Conservation (phyloP, 2,329 filamentous ascomycete species). For the Ilyonectria destructans region DNA sequence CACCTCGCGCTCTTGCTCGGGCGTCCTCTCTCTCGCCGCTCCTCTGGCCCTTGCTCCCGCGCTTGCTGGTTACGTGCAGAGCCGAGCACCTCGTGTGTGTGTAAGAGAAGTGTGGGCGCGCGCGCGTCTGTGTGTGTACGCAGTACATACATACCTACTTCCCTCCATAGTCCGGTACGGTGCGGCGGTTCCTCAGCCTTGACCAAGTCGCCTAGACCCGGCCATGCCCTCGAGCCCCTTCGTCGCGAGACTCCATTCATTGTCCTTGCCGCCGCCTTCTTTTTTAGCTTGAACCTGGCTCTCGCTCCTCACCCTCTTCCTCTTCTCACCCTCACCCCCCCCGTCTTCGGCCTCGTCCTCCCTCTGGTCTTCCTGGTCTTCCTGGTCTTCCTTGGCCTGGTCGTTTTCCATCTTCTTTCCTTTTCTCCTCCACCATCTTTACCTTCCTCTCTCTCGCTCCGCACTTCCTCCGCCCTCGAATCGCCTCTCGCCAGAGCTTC, state of each 20-base stretch:
- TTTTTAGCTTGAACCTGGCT: conserved; percentile 44
- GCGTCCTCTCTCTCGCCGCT: neutral
- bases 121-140: neutral
- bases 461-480: conserved; percentile 26
- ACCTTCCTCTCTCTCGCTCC: conserved; percentile 11
- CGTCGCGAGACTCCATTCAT: conserved; percentile 33
- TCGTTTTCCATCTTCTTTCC: conserved; percentile 27
- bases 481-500: conserved; percentile 28
- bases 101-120: neutral
- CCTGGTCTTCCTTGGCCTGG: conserved; percentile 31
- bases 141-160: neutral
- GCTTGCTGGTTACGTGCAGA: conserved; percentile 2
- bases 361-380: conserved; percentile 4
- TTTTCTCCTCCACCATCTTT: conserved; percentile 28
- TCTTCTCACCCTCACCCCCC: conserved; percentile 43
- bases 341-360: conserved; percentile 44
- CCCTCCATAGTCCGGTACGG: conserved; percentile 8
- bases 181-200: conserved; percentile 34
- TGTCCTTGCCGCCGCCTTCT: conserved; percentile 46
- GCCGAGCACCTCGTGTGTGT: conserved; percentile 2
- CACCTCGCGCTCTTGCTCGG: conserved; percentile 6
- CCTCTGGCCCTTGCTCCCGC: conserved; percentile 5
- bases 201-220: conserved; percentile 34
- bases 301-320: conserved; percentile 37
- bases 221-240: conserved; percentile 41